A percentile compares a stretch with the other conserved stretches of the same genome.
phyloP scores from a whole-genome alignment of 768 basidiomycete species.

The Galerina marginata region DNA sequence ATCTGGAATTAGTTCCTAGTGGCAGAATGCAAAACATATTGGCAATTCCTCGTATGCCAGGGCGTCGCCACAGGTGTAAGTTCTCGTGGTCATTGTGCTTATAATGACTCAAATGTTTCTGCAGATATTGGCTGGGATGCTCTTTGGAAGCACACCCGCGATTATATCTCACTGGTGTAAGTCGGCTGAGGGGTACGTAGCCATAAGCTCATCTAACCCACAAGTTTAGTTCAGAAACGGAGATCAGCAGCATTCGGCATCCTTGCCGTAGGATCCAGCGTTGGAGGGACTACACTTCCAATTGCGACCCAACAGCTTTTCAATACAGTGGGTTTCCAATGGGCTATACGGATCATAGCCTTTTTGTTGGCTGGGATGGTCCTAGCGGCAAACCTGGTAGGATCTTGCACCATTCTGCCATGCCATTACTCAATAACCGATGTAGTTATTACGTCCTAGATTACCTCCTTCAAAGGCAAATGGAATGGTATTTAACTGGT shows the following conservation, averaged over 20 bases:
- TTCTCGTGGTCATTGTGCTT: neutral
- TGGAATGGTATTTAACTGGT: conserved; percentile 66
- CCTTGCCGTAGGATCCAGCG: conserved; percentile 65
- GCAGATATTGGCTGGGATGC: conserved; percentile 41
- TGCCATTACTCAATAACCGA: neutral
- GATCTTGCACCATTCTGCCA: conserved; percentile 1
- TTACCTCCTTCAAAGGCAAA: conserved; percentile 55
- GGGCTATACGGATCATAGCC: conserved; percentile 77
- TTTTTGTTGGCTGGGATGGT: conserved; percentile 62
- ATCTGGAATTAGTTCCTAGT: too few species aligned
- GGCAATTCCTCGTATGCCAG: conserved; percentile 81
- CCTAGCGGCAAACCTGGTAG: conserved; percentile 57
- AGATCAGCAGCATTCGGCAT: conserved; percentile 67
- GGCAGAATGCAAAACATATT: conserved; percentile 73
- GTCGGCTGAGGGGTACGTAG: too few species aligned
- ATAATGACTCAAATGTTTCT: neutral
- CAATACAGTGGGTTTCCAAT: conserved; percentile 58
- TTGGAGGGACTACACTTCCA: conserved; percentile 74
- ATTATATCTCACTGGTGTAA: conserved; percentile 79
- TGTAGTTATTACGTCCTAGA: conserved; percentile 50
- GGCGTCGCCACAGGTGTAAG: conserved; percentile 67
- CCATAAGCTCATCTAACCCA: too few species aligned
- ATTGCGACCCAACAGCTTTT: conserved; percentile 63
- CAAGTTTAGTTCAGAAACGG: conserved; percentile 61
- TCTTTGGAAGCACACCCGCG: conserved; percentile 66